Conservation (phyloP, 345 rosid species). For the Rhizophora mangle region DNA sequence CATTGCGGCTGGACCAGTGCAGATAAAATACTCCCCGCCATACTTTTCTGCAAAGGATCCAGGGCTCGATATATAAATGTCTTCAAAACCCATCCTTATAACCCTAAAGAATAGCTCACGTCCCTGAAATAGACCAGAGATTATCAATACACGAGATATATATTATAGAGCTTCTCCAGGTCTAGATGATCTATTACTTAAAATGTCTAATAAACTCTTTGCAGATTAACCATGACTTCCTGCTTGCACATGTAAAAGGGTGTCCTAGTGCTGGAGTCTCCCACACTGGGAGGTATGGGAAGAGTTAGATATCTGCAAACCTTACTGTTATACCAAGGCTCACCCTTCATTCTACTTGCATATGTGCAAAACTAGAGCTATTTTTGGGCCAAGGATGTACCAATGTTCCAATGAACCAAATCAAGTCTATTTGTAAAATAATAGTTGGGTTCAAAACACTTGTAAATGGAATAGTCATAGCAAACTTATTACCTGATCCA, state of each 20-base stretch:
- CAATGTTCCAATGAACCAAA: too few relatives aligned
- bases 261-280: too few relatives aligned
- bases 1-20: slow-evolving; percentile 81
- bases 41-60: slow-evolving; percentile 55
- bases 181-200: slow-evolving; percentile 3
- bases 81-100: slow-evolving; percentile 72
- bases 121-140: slow-evolving; percentile 38
- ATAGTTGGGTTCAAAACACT: too few relatives aligned
- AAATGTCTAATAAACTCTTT: neutral
- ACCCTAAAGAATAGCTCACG: slow-evolving; percentile 74
- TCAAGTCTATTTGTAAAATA: too few relatives aligned
- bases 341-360: too few relatives aligned
- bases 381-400: too few relatives aligned
- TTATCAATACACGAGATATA: neutral
- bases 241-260: too few relatives aligned
- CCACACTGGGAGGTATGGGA: too few relatives aligned
- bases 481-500: slow-evolving; percentile 67
- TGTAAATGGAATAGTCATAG: neutral
- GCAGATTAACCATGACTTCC: too few relatives aligned
- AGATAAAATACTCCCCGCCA: slow-evolving; percentile 62
- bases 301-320: too few relatives aligned
- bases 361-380: too few relatives aligned
- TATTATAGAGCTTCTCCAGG: neutral
- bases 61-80: slow-evolving; percentile 54
- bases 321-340: too few relatives aligned